Evolutionary conservation across 2,329 filamentous ascomycete genomes (phyloP).

Genomic region (Aspergillus felis): DNA sequence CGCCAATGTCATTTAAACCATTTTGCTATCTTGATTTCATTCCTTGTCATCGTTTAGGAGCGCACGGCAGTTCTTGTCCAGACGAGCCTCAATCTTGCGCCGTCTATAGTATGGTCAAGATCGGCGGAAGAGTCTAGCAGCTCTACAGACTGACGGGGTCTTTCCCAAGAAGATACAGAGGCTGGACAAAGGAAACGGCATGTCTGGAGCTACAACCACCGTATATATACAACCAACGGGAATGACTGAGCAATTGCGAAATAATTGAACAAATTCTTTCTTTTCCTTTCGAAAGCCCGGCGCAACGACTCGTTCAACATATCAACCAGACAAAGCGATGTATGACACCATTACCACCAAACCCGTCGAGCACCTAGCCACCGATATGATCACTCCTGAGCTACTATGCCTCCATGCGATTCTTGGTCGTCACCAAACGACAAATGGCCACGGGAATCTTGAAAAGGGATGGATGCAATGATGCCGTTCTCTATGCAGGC

Average conservation of each 20-base stretch:
- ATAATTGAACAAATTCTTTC: slow-evolving; percentile 15
- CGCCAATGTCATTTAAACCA: not conserved
- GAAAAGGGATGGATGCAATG: not conserved
- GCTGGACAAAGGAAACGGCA: not conserved
- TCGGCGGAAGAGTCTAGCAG: not conserved
- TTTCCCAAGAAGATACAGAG: not conserved
- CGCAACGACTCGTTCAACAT: slow-evolving; percentile 11
- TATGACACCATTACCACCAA: not conserved
- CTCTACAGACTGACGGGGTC: not conserved
- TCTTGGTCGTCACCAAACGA: not conserved
- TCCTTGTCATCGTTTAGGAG: not conserved
- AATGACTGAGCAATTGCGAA: slow-evolving; percentile 9
- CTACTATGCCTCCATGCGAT: not conserved
- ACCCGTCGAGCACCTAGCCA: not conserved
- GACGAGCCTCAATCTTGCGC: not conserved
- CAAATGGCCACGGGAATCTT: not conserved
- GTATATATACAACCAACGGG: slow-evolving; percentile 32
- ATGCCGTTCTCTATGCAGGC: slow-evolving; percentile 4
- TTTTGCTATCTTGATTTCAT: not conserved
- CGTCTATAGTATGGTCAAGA: not conserved
- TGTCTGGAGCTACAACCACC: not conserved
- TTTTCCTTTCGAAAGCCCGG: not conserved
- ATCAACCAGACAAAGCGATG: not conserved
- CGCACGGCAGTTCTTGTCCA: too few relatives aligned
- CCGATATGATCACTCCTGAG: not conserved